phyloP scores from a whole-genome alignment of 768 basidiomycete species.

The Gyrodon lividus region DNA sequence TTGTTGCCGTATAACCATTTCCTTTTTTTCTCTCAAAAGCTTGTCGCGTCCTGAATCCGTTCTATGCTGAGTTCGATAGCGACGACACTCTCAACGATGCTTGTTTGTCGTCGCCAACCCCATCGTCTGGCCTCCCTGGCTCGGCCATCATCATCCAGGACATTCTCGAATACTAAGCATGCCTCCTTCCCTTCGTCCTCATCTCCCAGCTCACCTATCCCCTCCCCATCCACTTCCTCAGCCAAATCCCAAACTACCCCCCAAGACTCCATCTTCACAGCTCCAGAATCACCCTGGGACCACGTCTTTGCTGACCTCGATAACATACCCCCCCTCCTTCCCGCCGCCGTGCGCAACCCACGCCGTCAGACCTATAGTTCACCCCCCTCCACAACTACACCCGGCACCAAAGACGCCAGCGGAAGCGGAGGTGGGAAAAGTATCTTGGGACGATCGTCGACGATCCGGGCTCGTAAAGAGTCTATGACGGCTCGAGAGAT shows the following conservation, averaged over 20 bases:
- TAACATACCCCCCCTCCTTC: constrained; percentile 26
- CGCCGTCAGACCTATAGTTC: constrained; percentile 11
- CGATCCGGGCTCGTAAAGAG: constrained; percentile 39
- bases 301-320: constrained; percentile 51
- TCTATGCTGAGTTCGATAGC: not conserved
- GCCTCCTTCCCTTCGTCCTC: not conserved
- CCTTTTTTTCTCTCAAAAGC: not conserved
- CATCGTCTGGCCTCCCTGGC: constrained; percentile 1
- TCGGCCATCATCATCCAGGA: constrained; percentile 3
- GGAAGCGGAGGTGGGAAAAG: not conserved
- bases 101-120: constrained; percentile 14
- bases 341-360: constrained; percentile 14
- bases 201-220: not conserved
- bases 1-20: constrained; percentile 67
- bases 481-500: constrained; percentile 69
- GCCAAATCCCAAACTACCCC: constrained; percentile 1
- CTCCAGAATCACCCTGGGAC: constrained; percentile 46
- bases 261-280: constrained; percentile 35
- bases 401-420: not conserved
- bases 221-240: not conserved
- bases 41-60: no score
- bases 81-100: constrained; percentile 11
- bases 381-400: not conserved
- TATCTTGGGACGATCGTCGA: constrained; percentile 13
- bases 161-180: not conserved